Percentiles rank a stretch among this genome's conserved stretches.
Evolutionary conservation across 1,284 basidiomycete species (phyloP).

Genomic region (Moesziomyces parantarcticus): DNA sequence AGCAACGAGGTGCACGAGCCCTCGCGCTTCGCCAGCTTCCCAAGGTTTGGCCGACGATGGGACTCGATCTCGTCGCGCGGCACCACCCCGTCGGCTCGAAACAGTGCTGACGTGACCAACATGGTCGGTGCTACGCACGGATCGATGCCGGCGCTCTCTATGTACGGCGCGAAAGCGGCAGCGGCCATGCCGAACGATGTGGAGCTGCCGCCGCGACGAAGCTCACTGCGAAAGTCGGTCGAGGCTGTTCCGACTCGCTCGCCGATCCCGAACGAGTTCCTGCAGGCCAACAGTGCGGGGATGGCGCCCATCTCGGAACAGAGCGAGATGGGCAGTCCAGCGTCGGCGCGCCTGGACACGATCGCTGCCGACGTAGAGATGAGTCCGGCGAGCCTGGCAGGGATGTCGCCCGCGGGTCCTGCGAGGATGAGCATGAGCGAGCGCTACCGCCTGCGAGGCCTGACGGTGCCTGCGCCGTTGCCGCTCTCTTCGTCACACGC

Average conservation of each 20-base stretch:
- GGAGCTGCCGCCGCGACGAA: slow-evolving; percentile 35
- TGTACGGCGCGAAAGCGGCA: slow-evolving; percentile 11
- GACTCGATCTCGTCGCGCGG: slow-evolving; percentile 48
- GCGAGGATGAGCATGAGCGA: slow-evolving; percentile 45
- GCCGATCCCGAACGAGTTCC: slow-evolving; percentile 20
- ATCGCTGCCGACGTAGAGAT: slow-evolving; percentile 21
- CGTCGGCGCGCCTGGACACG: slow-evolving; percentile 7
- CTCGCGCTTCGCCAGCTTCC: slow-evolving; percentile 30
- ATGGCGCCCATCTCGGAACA: slow-evolving; percentile 48
- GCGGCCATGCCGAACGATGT: slow-evolving; percentile 3
- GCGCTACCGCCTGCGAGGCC: slow-evolving; percentile 27
- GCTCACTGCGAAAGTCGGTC: slow-evolving; percentile 25
- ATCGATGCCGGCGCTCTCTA: slow-evolving; percentile 8
- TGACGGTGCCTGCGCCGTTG: slow-evolving; percentile 35
- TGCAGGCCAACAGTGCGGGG: slow-evolving; percentile 17
- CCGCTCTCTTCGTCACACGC: slow-evolving; percentile 17
- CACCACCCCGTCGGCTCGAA: slow-evolving; percentile 28
- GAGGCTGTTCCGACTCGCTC: slow-evolving; percentile 12
- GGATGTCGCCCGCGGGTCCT: slow-evolving; percentile 10
- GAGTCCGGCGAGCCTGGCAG: slow-evolving; percentile 21
- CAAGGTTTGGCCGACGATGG: slow-evolving; percentile 28
- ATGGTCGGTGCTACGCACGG: slow-evolving; percentile 2
- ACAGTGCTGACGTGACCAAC: slow-evolving; percentile 24
- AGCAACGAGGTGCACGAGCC: slow-evolving; percentile 16
- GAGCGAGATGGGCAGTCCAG: slow-evolving; percentile 40